A percentile compares a stretch with the other conserved stretches of the same genome.
These are phyloP conservation scores for Teunomyces aglyptinius DNA, from an alignment of 805 yeast species.

Conservation along the genomic window DNA sequence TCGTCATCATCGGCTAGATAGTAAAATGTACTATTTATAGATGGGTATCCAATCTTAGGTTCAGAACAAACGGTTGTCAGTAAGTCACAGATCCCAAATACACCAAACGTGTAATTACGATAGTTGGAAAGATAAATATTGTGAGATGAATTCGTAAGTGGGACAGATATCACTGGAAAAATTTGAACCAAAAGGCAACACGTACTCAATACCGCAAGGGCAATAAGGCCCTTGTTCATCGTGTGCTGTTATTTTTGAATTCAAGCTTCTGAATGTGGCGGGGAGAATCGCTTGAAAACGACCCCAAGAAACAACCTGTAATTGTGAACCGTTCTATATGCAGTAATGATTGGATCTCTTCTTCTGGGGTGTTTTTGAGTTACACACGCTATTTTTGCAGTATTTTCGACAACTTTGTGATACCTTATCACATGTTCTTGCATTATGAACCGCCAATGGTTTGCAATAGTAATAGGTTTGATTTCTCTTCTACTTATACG, in stretches of 20 bases:
- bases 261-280: too few species aligned
- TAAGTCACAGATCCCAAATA: conserved; percentile 42
- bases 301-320: too few species aligned
- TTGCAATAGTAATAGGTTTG: neutral
- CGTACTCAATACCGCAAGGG: conserved; percentile 25
- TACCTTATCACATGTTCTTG: conserved; percentile 7
- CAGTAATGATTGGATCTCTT: too few species aligned
- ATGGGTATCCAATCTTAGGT: conserved; percentile 38
- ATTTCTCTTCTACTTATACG: conserved; percentile 5
- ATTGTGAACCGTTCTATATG: too few species aligned
- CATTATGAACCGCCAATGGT: conserved; percentile 6
- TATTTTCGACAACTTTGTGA: neutral
- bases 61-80: conserved; percentile 27
- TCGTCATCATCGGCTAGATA: conserved; percentile 8
- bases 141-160: conserved; percentile 23
- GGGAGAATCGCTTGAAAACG: too few species aligned
- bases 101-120: conserved; percentile 38
- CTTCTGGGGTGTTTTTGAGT: neutral
- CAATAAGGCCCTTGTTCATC: conserved; percentile 32
- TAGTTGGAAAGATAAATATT: conserved; percentile 30
- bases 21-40: conserved; percentile 16
- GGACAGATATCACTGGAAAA: conserved; percentile 42
- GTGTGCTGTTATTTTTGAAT: neutral
- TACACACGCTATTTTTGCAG: neutral
- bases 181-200: conserved; percentile 36